Evolutionary conservation across 139 green algal genomes (phyloP), one percentile per base, ranked within the genome.

Genomic region (Tetraselmis chui): DNA sequence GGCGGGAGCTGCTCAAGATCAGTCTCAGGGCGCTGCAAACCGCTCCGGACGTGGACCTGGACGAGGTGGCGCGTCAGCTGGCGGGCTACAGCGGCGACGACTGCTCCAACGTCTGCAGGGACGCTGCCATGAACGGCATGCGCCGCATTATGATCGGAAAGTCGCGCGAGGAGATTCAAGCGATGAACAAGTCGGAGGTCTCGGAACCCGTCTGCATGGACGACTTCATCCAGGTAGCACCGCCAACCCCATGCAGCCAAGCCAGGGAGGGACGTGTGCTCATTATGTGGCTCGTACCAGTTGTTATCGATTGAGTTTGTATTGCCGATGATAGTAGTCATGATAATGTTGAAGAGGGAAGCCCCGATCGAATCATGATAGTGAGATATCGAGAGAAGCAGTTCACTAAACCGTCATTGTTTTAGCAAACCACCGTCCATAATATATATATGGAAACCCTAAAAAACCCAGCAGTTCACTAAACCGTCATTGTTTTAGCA

Each of bases 41-140:
- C 18, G 45, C 45, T 67, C 45, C 45, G 11, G 95, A 31, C n/a
- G 88, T 91, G 0, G 67, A 89, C 28, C 82, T 98, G 23, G 89
- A 91, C 0, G 1, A 78, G 1, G 80, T 87, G 76, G 89, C n/a
- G n/a, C n/a, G n/a, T n/a, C n/a, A n/a, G n/a, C n/a, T 92, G n/a
- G 88, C 95, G 31, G 95, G 95, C 30, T 98, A 97, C 86, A 92
- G 83, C 59, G 95, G 95, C 0, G 95, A 98, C 81, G 95, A 98
- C 89, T 92, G 97, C 81, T 96, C 93, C 74, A 97, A 96, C 88
- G 87, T 98, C 32, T 97, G 93, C 87, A 85, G 94, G 30, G 94
- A 98, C 81, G 95, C 95, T 23, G 93, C 92, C 22, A 93, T 98
- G 90, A 96, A 96, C 85, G 93, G 94, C 81, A 95, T 98, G 91